Evolutionary conservation across 1,284 basidiomycete species (phyloP).

Genomic region (Peniophora sp.): DNA sequence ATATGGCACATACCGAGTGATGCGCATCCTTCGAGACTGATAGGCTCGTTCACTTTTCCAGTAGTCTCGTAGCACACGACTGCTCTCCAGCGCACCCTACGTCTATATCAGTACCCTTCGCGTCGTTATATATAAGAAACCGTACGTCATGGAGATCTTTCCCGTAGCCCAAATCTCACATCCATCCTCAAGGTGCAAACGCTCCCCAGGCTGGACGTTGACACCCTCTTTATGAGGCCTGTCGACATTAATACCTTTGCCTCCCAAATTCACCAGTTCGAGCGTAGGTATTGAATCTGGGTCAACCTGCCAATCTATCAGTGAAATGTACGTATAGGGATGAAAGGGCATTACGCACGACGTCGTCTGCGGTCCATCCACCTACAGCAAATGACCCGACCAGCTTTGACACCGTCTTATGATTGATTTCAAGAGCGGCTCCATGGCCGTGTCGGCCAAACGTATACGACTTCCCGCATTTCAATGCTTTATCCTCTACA

Average conservation of each 20-base stretch:
- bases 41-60: constrained; percentile 17
- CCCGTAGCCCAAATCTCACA: constrained; percentile 41
- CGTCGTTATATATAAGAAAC: too few relatives aligned
- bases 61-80: constrained; percentile 43
- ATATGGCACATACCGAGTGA: constrained; percentile 38
- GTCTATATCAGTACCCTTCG: too few relatives aligned
- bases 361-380: constrained; percentile 37
- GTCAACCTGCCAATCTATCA: constrained; percentile 9
- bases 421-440: constrained; percentile 41
- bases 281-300: constrained; percentile 20
- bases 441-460: constrained; percentile 51
- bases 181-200: constrained; percentile 33
- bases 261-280: constrained; percentile 36
- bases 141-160: constrained; percentile 37
- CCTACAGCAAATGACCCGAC: constrained; percentile 51
- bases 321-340: not conserved
- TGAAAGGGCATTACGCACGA: constrained; percentile 31
- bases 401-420: constrained; percentile 53
- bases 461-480: constrained; percentile 40
- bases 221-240: constrained; percentile 21
- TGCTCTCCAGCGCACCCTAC: constrained; percentile 45
- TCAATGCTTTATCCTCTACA: constrained; percentile 57
- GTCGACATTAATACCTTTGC: constrained; percentile 31
- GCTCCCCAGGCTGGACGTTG: constrained; percentile 11
- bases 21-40: constrained; percentile 38